Conservation (phyloP, 2,329 filamentous ascomycete species). For the Chrysosporium keratinophilum region DNA sequence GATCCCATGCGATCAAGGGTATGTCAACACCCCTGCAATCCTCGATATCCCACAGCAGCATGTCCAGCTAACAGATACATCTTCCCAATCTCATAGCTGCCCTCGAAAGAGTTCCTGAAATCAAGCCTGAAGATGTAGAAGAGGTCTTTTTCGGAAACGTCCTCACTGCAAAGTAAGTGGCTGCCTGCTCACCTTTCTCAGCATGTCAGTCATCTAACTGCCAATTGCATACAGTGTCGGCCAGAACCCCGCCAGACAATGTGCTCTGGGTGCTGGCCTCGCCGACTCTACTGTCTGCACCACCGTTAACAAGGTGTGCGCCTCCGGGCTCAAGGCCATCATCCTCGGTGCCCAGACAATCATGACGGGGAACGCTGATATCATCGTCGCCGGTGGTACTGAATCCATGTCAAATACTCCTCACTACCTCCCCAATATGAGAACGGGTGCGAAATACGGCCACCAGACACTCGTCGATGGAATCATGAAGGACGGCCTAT, state of each 20-base stretch:
- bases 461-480: slow-evolving; percentile 82
- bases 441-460: slow-evolving; percentile 86
- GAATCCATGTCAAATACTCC: slow-evolving; percentile 99
- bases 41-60: not conserved
- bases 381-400: slow-evolving; percentile 86
- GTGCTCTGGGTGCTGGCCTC: slow-evolving; percentile 80
- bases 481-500: slow-evolving; percentile 86
- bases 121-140: slow-evolving; percentile 82
- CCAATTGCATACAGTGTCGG: slow-evolving; percentile 56
- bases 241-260: slow-evolving; percentile 92
- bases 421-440: slow-evolving; percentile 83
- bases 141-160: slow-evolving; percentile 99
- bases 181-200: slow-evolving; percentile 5
- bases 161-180: slow-evolving; percentile 72
- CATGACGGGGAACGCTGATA: slow-evolving; percentile 85
- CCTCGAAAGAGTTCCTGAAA: slow-evolving; percentile 70
- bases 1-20: slow-evolving; percentile 89
- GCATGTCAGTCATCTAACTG: not conserved
- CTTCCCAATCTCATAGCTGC: slow-evolving; percentile 44
- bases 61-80: slow-evolving; percentile 1
- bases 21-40: slow-evolving; percentile 21
- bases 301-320: slow-evolving; percentile 98
- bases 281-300: slow-evolving; percentile 70
- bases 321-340: slow-evolving; percentile 86
- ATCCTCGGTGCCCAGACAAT: slow-evolving; percentile 94